A percentile compares a stretch with the other conserved stretches of the same genome.
Evolutionary conservation across 1,139 yeast species (phyloP).

Genomic region (Magnusiomyces tetraspermus): DNA sequence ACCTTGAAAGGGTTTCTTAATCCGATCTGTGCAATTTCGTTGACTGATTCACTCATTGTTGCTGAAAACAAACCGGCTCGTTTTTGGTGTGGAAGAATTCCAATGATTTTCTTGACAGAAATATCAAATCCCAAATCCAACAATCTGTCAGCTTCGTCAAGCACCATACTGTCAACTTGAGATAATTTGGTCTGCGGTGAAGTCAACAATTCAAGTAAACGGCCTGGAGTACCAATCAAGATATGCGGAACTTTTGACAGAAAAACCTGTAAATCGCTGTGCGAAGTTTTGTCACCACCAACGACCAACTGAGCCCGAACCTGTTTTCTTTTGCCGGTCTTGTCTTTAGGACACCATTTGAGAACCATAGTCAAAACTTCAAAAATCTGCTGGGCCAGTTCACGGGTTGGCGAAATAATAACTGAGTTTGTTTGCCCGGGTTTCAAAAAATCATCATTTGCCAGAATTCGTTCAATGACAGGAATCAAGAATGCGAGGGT

Average conservation of each 20-base stretch:
- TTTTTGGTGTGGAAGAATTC: constrained; percentile 73
- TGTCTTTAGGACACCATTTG: constrained; percentile 47
- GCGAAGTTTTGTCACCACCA: constrained; percentile 61
- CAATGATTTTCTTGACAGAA: constrained; percentile 58
- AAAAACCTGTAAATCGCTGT: constrained; percentile 64
- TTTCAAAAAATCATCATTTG: constrained; percentile 21
- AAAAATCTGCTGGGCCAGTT: constrained; percentile 76
- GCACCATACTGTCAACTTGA: constrained; percentile 61
- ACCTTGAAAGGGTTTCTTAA: constrained; percentile 84
- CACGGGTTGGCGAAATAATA: constrained; percentile 84
- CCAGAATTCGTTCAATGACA: constrained; percentile 53
- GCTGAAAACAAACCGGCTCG: constrained; percentile 93
- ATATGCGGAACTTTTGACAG: constrained; percentile 53
- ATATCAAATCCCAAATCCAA: constrained; percentile 68
- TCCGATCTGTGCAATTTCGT: constrained; percentile 40
- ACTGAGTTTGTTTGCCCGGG: constrained; percentile 61
- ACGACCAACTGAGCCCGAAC: constrained; percentile 65
- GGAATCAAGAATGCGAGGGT: constrained; percentile 85
- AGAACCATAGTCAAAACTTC: constrained; percentile 54
- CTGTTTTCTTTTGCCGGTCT: constrained; percentile 19
- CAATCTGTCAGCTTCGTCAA: constrained; percentile 90
- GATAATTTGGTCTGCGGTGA: constrained; percentile 33
- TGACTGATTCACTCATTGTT: constrained; percentile 68
- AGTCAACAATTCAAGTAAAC: constrained; percentile 63
- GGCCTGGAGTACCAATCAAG: constrained; percentile 88